These are phyloP conservation scores for Brasenia schreberi DNA, from an alignment of 164 flowering plant genomes.

Conservation along the genomic window DNA sequence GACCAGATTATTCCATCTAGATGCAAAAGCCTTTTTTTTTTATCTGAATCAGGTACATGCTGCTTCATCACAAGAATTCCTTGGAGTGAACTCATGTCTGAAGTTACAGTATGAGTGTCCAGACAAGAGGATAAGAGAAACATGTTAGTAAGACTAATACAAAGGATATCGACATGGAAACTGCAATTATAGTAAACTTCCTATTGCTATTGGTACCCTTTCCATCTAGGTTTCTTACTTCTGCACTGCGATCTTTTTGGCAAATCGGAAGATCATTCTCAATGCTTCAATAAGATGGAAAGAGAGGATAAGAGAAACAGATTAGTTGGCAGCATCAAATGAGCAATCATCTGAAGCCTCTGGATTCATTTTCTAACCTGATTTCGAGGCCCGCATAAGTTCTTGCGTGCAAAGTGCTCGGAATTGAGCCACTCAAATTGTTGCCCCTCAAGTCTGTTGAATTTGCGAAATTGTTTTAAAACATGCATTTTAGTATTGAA, in stretches of 20 bases:
- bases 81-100: conserved; percentile 42
- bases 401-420: background rate
- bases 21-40: conserved; percentile 38
- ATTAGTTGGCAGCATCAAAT: no score
- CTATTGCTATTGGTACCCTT: no score
- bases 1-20: conserved; percentile 56
- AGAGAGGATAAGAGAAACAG: no score
- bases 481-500: background rate
- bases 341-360: no score
- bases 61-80: conserved; percentile 71
- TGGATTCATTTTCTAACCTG: no score
- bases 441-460: background rate
- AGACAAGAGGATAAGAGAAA: conserved; percentile 44
- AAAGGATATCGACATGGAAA: no score
- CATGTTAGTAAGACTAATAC: no score
- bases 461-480: background rate
- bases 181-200: no score
- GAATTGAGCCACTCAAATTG: background rate
- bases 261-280: no score
- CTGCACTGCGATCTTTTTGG: background rate
- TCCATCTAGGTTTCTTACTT: no score
- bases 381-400: no score
- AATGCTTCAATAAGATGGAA: no score
- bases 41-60: conserved; percentile 60
- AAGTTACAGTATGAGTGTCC: conserved; percentile 40